Conservation (phyloP, 257 asterid species). For the Pogostemon cablin region DNA sequence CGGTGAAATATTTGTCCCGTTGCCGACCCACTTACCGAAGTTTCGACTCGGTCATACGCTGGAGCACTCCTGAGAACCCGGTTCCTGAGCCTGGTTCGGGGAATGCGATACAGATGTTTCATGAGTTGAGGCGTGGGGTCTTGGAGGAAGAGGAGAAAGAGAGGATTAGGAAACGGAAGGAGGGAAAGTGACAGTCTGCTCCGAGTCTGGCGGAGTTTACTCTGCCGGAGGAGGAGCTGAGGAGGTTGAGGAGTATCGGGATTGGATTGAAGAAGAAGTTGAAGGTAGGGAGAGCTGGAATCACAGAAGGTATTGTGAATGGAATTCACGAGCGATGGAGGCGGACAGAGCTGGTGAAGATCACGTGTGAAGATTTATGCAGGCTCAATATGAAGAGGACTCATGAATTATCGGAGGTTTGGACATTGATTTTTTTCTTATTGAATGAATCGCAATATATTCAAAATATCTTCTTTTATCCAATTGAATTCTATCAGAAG, state of each 20-base stretch:
- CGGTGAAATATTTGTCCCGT: conserved; percentile 82
- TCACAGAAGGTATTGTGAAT: conserved; percentile 94
- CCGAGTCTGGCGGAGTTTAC: conserved; percentile 89
- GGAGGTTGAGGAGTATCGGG: conserved; percentile 70
- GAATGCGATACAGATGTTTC: conserved; percentile 65
- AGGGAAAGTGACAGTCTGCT: conserved; percentile 42
- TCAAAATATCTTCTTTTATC: not conserved
- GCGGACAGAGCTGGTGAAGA: conserved; percentile 74
- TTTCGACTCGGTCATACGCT: conserved; percentile 87
- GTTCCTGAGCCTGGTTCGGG: conserved; percentile 82
- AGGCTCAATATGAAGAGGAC: conserved; percentile 97
- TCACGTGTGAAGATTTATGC: conserved; percentile 81
- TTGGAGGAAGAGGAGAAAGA: conserved; percentile 67
- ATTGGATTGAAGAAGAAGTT: conserved; percentile 68
- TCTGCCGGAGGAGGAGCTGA: conserved; percentile 60
- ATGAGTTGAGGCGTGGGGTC: conserved; percentile 56
- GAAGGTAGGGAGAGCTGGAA: conserved; percentile 87
- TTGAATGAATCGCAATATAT: not conserved
- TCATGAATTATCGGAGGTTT: conserved; percentile 89
- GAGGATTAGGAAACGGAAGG: conserved; percentile 53
- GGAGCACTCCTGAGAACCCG: conserved; percentile 94
- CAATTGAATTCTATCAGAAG: not conserved
- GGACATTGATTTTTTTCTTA: not conserved
- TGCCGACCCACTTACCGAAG: conserved; percentile 72
- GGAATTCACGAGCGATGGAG: conserved; percentile 99